Evolutionary conservation across 176 grass and related monocot species (phyloP).

Genomic region (Phragmites australis): DNA sequence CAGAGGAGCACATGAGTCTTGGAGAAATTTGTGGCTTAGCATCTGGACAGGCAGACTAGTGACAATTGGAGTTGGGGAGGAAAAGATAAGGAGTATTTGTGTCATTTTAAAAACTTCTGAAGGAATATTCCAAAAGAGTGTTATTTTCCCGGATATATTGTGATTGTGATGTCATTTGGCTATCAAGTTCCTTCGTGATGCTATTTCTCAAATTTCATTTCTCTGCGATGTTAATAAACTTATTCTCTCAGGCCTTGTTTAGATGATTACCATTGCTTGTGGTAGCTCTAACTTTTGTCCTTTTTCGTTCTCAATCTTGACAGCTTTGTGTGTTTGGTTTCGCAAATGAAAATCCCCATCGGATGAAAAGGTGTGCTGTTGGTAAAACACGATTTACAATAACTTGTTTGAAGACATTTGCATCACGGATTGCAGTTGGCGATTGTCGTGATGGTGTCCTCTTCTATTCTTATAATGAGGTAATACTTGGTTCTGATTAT

Average conservation of each 20-base stretch:
- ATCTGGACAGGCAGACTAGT: not conserved
- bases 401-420: conserved; percentile 81
- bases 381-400: conserved; percentile 83
- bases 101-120: not conserved
- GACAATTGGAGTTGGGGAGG: not conserved
- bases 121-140: conserved; percentile 4
- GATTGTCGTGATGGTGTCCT: conserved; percentile 99
- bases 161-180: not conserved
- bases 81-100: not conserved
- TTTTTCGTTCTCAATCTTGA: conserved; percentile 23
- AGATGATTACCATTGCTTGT: conserved; percentile 13
- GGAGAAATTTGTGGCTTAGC: not conserved
- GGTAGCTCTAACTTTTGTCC: conserved; percentile 31
- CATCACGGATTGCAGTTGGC: conserved; percentile 82
- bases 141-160: not conserved
- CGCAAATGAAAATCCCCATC: conserved; percentile 74
- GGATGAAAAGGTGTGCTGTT: conserved; percentile 63
- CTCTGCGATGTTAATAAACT: conserved; percentile 16
- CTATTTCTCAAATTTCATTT: not conserved
- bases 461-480: conserved; percentile 95
- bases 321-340: conserved; percentile 88
- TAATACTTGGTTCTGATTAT: conserved; percentile 41
- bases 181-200: conserved; percentile 17
- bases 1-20: not conserved
- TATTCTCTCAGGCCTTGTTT: not conserved